A percentile compares a stretch with the other conserved stretches of the same genome.
These are phyloP conservation scores for Lotus japonicus DNA, from an alignment of 306 rosid genomes.

Conservation along the genomic window DNA sequence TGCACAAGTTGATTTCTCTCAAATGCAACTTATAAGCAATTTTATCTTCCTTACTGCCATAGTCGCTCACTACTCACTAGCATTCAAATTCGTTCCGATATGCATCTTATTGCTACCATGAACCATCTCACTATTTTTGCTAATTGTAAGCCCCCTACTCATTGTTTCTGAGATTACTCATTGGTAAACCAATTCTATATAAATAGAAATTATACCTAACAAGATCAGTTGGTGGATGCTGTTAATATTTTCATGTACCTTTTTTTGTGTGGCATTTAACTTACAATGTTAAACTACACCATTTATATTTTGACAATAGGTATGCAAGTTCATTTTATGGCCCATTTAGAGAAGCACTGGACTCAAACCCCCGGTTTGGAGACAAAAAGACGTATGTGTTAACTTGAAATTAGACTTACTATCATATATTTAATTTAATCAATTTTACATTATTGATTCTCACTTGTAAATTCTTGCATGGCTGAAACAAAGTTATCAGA, in stretches of 20 bases:
- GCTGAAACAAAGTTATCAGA: conserved; percentile 71
- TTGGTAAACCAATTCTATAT: neutral
- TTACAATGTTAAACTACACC: neutral
- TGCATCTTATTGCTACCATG: conserved; percentile 2
- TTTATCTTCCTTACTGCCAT: conserved; percentile 5
- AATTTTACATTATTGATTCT: conserved; percentile 10
- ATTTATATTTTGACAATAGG: conserved; percentile 42
- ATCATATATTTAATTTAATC: neutral
- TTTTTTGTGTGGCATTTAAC: neutral
- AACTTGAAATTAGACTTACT: neutral
- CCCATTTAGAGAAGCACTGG: conserved; percentile 91
- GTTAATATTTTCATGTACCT: neutral
- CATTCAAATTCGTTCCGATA: neutral
- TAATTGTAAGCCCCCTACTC: neutral
- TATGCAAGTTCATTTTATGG: conserved; percentile 95
- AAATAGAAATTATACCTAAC: neutral
- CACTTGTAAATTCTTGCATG: conserved; percentile 32
- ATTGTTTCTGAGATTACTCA: neutral
- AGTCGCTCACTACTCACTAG: neutral
- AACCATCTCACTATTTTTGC: conserved; percentile 5
- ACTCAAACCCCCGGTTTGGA: conserved; percentile 96
- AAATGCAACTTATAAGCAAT: conserved; percentile 3
- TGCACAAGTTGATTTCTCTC: conserved; percentile 17
- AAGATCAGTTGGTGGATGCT: conserved; percentile 3
- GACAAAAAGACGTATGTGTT: conserved; percentile 82